Evolutionary conservation across 331 rosid species (phyloP), one percentile per base, ranked within the genome.

Genomic region (Telfairia occidentalis): DNA sequence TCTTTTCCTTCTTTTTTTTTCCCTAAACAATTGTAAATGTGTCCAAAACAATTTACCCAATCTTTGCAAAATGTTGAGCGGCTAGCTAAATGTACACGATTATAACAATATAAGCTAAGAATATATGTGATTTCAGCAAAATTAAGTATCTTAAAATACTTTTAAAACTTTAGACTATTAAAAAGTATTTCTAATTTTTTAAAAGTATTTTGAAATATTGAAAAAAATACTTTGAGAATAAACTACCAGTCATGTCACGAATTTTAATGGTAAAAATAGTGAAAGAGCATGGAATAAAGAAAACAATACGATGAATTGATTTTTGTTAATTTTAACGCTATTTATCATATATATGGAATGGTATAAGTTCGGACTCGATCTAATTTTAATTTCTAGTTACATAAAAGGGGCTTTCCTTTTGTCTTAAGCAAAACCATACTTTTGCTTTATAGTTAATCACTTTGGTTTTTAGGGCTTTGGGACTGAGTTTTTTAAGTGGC

Each of bases 391-490:
- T 60, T 60, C 42, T 18, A 45, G 28, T 43, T 15, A 24, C 34
- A 67, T 26, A 13, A 70, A 15, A 24, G 16, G 57, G 40, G 50
- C n/a, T 28, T 43, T 70, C 3, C 75, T 70, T 70, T 45, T 70
- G 75, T 70, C 58, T 45, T 70, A 70, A 70, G 75, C 75, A 70
- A 43, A 64, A 49, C 24, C 58, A 45, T 19, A 26, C 57, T 70
- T 67, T 43, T 26, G 7, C 58, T 45, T 70, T 70, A 65, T 45
- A 42, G 3, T 42, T 67, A 42, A 67, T 67, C 75, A 70, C 40
- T 70, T 45, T 4, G 12, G n/a, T 42, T 4, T 64, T 65, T 19
- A 37, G 72, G 72, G 72, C 37, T 42, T 42, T 67, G 48, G 71
- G 16, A 63, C 11, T 59, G n/a, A 19, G n/a, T 42, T 10, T 23